These are phyloP conservation scores for Proliferodiscus dingleyae DNA, from an alignment of 2,329 filamentous ascomycete species.

Conservation along the genomic window DNA sequence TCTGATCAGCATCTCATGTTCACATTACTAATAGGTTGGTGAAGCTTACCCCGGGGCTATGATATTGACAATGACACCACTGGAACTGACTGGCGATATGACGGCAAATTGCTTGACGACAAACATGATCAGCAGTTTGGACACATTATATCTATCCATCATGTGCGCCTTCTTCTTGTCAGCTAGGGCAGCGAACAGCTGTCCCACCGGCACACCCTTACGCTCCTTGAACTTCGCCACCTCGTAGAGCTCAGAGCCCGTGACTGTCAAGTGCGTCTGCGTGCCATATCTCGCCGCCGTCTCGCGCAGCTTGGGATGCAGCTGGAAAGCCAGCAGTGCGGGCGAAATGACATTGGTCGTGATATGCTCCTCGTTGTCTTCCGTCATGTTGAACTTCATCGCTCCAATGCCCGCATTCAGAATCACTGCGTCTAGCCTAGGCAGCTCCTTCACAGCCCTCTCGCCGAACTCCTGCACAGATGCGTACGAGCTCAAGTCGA, in stretches of 20 bases:
- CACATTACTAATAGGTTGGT: neutral
- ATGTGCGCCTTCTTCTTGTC: constrained; percentile 4
- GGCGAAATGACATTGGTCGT: constrained; percentile 10
- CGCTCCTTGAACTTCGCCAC: constrained; percentile 12
- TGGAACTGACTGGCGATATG: constrained; percentile 1
- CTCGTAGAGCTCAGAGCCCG: constrained; percentile 12
- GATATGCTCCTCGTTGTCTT: constrained; percentile 12
- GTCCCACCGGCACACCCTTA: constrained; percentile 3
- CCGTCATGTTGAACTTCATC: constrained; percentile 5
- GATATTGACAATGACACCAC: constrained; percentile 7
- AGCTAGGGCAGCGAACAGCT: constrained; percentile 12
- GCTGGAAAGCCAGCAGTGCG: constrained; percentile 6
- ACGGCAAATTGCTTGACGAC: constrained; percentile 6
- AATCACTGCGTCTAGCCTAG: constrained; percentile 11
- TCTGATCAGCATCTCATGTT: neutral
- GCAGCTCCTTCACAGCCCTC: constrained; percentile 22
- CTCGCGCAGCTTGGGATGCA: constrained; percentile 8
- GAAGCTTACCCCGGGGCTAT: constrained; percentile 7
- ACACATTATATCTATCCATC: constrained; percentile 9
- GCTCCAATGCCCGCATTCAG: constrained; percentile 13
- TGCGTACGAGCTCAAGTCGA: constrained; percentile 13
- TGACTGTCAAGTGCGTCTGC: constrained; percentile 9
- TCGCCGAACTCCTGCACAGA: constrained; percentile 9
- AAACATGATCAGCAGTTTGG: constrained; percentile 11
- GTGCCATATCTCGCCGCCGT: constrained; percentile 7